Conservation (phyloP, 805 yeast species). For the Pichia occidentalis region DNA sequence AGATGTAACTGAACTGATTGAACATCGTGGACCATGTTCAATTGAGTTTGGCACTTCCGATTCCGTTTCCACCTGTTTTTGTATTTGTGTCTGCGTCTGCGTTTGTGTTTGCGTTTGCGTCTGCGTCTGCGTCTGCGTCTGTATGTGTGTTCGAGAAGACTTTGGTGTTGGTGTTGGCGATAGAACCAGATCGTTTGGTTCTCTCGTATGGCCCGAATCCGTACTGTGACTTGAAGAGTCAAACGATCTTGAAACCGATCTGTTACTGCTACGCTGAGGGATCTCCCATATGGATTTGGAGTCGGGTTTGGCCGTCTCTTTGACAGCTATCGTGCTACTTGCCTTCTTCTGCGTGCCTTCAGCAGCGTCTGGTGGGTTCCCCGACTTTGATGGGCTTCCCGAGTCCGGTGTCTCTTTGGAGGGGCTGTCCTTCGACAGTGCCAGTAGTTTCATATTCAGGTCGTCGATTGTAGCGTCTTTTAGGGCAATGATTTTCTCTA, state of each 20-base stretch:
- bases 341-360: too few species aligned
- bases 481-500: constrained; percentile 6
- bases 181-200: background rate
- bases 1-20: constrained; percentile 11
- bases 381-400: background rate
- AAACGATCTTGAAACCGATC: constrained; percentile 13
- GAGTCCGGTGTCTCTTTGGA: constrained; percentile 1
- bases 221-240: too few species aligned
- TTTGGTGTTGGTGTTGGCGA: background rate
- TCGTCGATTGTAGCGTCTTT: constrained; percentile 14
- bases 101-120: background rate
- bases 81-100: too few species aligned
- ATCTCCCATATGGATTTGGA: constrained; percentile 15
- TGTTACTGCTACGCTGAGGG: constrained; percentile 26
- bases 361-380: too few species aligned
- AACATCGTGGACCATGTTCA: background rate
- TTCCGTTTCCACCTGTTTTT: too few species aligned
- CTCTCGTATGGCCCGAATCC: too few species aligned
- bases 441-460: constrained; percentile 6
- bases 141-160: background rate
- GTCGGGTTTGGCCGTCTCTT: background rate
- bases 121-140: background rate
- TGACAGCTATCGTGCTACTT: too few species aligned
- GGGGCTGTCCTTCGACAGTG: background rate
- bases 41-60: background rate